Base-by-base conservation (phyloP, 179 eudicot genomes). In the Gypsophila paniculata region DNA sequence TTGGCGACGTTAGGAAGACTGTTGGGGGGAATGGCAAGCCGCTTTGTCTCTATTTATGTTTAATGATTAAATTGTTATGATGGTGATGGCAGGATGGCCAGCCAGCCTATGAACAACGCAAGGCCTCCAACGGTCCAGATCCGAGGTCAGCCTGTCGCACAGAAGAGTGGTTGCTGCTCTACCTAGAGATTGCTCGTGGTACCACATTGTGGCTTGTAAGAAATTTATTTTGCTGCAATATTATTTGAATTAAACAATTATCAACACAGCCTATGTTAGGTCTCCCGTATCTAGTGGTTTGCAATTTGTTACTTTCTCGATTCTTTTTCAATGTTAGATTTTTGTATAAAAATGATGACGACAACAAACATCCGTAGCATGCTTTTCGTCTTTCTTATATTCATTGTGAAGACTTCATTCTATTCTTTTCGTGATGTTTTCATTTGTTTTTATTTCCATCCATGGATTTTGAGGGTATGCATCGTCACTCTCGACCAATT, bases 121-220 rank as follows among this genome's bases (percentile, higher is more conserved):
- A 84, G 79, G 83, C 82, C 82, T 25, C 82, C 87, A 18, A 81
- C 87, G 18, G 81, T 84, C 51, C 85, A 81, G 74, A 81, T 84
- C 75, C 82, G 83, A 74, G 85, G 87, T 51, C 84, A 81, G 71
- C 87, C 87, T 1, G 74, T 84, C 46, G 63, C 68, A 39, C 84
- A 84, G 70, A 81, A 81, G 71, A 70, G 79, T 19, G 77, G 85
- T 25, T 84, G 87, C 82, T 84, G 87, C 78, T 84, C 87, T 17
- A 26, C 79, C 36, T 81, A 80, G 81, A 44, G 26, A 26, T 18
- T 60, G 44, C 58, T 51, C 48, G 54, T 44, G 74, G 63, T 75
- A 73, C 79, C 82, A 72, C 74, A 52, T 26, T 64, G 66, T 72
- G 80, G 80, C 77, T 64, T 59, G 72, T 58, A 69, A 73, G 72